Base-by-base conservation (phyloP, 495 filamentous ascomycete species). In the Penicillium diatomitis region DNA sequence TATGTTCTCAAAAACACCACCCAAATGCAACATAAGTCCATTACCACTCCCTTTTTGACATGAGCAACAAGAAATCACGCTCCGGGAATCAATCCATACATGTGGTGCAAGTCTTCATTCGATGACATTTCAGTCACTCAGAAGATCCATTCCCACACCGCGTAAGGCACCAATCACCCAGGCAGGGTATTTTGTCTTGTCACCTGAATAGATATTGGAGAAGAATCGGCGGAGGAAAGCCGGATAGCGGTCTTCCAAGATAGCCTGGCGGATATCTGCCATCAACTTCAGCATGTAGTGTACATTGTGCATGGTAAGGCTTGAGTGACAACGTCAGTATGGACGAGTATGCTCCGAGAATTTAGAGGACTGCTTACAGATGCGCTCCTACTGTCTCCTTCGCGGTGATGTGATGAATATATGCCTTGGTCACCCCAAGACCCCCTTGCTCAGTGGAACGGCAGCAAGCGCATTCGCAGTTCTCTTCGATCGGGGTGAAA, bases 341-440 rank as follows among this genome's bases (percentile, higher is more conserved):
- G 34, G 34, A 2, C 7, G 7, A 10, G 2, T 36, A 32, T 0
- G 4, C 8, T 45, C 4, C 12, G 27, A 40, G 2, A 1, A 41
- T 3, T 2, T 34, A n/a, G 42, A 7, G 2, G 20, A 9, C 29
- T 33, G 57, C 75, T 58, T 65, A 79, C 65, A 99, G 67, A 73
- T 99, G 92, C 12, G 94, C 92, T 8, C 90, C 91, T 0, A 86
- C 92, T 5, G 92, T 97, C 70, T 97, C 92, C 63, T 99, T 99
- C 3, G 83, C 83, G 1, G 88, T 83, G 42, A 95, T 75, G 67
- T 99, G 92, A 61, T 96, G 81, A 32, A 96, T 85, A 63, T 87
- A 96, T 4, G 94, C 88, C 42, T 84, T 77, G 11, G 92, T 94
- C 49, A 97, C 79, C 9, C 88, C 90, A 45, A 96, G 71, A 0